phyloP scores from a whole-genome alignment of 2,329 filamentous ascomycete species.

The Exophiala sp. region DNA sequence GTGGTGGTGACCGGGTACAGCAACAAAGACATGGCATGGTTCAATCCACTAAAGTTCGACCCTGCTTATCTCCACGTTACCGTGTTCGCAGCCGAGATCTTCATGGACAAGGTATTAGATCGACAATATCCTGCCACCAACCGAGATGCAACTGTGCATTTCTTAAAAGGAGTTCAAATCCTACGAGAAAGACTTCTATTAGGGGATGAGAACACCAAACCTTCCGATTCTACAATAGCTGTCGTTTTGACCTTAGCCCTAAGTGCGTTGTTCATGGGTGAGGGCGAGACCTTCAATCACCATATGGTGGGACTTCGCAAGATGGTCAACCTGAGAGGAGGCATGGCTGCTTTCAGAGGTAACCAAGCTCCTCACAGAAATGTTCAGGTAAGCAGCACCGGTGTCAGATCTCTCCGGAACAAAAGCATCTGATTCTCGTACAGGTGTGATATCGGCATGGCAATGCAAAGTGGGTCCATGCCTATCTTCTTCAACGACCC shows the following conservation, averaged over 20 bases:
- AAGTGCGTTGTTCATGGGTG: slow-evolving; percentile 32
- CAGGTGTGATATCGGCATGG: slow-evolving; percentile 32
- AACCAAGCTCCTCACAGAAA: slow-evolving; percentile 39
- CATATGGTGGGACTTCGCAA: slow-evolving; percentile 39
- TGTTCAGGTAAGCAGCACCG: slow-evolving; percentile 31
- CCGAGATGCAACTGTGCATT: slow-evolving; percentile 27
- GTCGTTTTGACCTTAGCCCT: slow-evolving; percentile 35
- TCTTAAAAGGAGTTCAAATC: slow-evolving; percentile 31
- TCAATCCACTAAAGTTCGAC: background rate
- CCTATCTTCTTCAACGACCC: slow-evolving; percentile 30
- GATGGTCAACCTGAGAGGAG: slow-evolving; percentile 40
- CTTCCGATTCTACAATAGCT: slow-evolving; percentile 34
- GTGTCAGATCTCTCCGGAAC: background rate
- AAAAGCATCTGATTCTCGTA: slow-evolving; percentile 4
- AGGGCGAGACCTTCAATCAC: slow-evolving; percentile 31
- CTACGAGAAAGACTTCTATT: slow-evolving; percentile 33
- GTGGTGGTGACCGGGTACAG: background rate
- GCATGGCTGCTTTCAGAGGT: slow-evolving; percentile 31
- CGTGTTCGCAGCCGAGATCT: background rate
- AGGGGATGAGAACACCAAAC: slow-evolving; percentile 22
- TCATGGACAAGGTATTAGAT: background rate
- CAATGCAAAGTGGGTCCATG: slow-evolving; percentile 26
- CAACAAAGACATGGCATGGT: background rate
- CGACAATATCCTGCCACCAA: background rate
- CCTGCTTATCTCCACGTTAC: background rate